Base-by-base conservation (phyloP, 805 yeast genomes). In the Metschnikowia lachancei region DNA sequence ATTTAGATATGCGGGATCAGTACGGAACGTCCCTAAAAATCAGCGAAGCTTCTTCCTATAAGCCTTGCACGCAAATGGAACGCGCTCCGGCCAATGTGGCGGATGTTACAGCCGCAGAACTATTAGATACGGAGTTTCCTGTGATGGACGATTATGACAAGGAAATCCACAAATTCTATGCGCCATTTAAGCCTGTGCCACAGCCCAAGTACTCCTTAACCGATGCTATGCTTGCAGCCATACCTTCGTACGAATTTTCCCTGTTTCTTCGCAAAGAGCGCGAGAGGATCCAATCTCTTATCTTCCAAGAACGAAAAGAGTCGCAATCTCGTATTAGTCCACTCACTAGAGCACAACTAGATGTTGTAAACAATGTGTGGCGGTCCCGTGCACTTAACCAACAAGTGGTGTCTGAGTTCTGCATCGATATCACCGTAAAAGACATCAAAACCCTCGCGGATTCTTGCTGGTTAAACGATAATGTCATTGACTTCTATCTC, bases 401-500 rank as follows among this genome's bases (percentile, higher is more conserved):
- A 11, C 51, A 54, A 9, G 57, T 78, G 8, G 60, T 63, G 3
- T 57, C 65, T 9, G 66, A 63, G 3, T 73, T 64, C 50, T 66
- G 66, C 44, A 78, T 91, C 36, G 92, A 86, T 41, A 76, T 91
- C 2, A 66, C 68, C 3, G 76, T 77, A 0, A 67, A 78, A 29
- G 99, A 94, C 62, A 64, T 92, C 45, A 72, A 75, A 37, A 89
- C 97, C 0, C 69, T 94, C 29, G 66, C 75, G 8, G 86, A 84
- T 44, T 74, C 84, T 4, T 67, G 75, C 33, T 94, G 99, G 99
- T 74, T 94, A 26, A 94, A 94, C 61, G 99, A 94, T 64, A 87
- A 83, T 36, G 76, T 94, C 4, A 91, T 94, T 48, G 98, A 94
- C 60, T 84, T 82, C 56, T 92, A 85, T 61, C 70, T 91, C 58